Percentiles rank a stretch among this genome's conserved stretches.
phyloP scores from a whole-genome alignment of 306 rosid genomes.

The Rosa rugosa region DNA sequence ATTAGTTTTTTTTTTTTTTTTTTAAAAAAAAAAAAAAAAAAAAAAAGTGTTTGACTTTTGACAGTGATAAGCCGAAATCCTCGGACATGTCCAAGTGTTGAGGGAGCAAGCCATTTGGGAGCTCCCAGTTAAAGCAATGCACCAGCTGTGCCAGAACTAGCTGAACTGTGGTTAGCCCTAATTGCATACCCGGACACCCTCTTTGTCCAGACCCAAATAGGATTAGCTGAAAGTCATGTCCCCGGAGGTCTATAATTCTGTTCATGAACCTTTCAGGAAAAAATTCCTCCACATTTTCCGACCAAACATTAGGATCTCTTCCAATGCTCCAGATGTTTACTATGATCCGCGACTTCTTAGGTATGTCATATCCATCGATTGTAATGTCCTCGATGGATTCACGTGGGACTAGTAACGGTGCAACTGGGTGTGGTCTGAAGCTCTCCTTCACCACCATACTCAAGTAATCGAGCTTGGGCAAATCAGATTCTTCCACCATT shows the following conservation, averaged over 20 bases:
- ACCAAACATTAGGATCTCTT: background rate
- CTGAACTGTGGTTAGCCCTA: conserved; percentile 13
- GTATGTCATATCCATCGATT: conserved; percentile 18
- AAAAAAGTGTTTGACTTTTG: too few relatives aligned
- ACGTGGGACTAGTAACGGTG: conserved; percentile 17
- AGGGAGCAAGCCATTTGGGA: conserved; percentile 16
- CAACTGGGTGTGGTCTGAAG: conserved; percentile 34
- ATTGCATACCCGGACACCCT: conserved; percentile 12
- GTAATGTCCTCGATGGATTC: conserved; percentile 19
- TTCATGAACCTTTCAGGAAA: background rate
- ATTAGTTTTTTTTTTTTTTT: too few relatives aligned
- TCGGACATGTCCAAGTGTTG: conserved; percentile 39
- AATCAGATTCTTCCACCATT: conserved; percentile 38
- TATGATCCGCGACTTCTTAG: conserved; percentile 13
- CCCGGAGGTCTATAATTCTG: background rate
- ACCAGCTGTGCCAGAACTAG: conserved; percentile 23
- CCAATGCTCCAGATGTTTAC: background rate
- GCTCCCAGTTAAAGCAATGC: conserved; percentile 48
- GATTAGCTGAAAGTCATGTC: conserved; percentile 27
- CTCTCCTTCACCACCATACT: conserved; percentile 30
- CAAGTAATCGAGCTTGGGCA: conserved; percentile 31
- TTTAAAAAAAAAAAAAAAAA: too few relatives aligned
- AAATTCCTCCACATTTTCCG: background rate
- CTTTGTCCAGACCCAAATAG: conserved; percentile 39
- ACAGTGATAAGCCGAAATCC: conserved; percentile 6